Percentiles rank a stretch among this genome's conserved stretches.
Evolutionary conservation across 225 moss, liverwort and hornwort species (phyloP).

Genomic region (Pseudisothecium myosuroides): DNA sequence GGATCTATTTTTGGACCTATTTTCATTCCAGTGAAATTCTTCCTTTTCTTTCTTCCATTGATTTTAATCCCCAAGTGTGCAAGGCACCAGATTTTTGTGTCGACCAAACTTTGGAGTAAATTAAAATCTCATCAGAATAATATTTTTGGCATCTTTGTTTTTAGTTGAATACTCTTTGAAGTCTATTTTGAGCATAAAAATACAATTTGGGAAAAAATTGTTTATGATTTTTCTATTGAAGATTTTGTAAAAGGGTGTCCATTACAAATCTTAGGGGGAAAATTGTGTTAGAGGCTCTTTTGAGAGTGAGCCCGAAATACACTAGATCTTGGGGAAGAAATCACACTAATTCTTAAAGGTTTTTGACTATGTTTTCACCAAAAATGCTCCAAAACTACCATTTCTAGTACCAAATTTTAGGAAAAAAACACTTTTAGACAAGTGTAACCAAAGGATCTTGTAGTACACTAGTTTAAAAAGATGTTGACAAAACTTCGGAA

Average conservation of each 20-base stretch:
- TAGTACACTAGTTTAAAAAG: too few relatives aligned
- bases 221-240: too few relatives aligned
- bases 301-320: not conserved
- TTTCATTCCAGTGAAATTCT: not conserved
- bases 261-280: not conserved
- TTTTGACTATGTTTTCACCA: too few relatives aligned
- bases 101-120: not conserved
- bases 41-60: not conserved
- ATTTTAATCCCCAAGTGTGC: not conserved
- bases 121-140: too few relatives aligned
- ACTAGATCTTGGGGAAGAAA: rapidly evolving
- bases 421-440: too few relatives aligned
- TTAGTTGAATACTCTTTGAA: not conserved
- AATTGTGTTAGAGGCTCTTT: rapidly evolving
- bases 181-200: not conserved
- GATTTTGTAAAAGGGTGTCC: not conserved
- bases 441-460: too few relatives aligned
- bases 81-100: not conserved
- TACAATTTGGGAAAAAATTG: rapidly evolving
- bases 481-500: too few relatives aligned
- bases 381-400: too few relatives aligned
- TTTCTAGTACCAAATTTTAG: too few relatives aligned
- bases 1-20: not conserved
- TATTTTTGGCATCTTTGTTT: rapidly evolving
- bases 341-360: not conserved